These are phyloP conservation scores for Blumeriella jaapii DNA, from an alignment of 2,329 filamentous ascomycete genomes.

Conservation along the genomic window DNA sequence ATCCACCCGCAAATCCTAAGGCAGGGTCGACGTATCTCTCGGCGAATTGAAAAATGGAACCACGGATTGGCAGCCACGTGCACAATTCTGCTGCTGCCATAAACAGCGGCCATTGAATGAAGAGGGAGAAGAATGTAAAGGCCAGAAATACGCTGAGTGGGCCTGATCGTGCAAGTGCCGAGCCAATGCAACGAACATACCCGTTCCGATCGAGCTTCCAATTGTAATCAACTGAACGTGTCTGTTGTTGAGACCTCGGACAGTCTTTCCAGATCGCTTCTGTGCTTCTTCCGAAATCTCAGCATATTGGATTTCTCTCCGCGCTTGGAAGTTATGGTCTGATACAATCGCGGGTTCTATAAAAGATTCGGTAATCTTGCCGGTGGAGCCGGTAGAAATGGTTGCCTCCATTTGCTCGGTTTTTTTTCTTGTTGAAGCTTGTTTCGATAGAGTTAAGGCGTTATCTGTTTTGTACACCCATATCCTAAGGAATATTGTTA, in stretches of 20 bases:
- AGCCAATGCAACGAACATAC: conserved; percentile 37
- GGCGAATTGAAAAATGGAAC: conserved; percentile 37
- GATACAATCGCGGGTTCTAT: too few species aligned
- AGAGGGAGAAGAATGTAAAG: conserved; percentile 26
- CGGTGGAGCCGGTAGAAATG: too few species aligned
- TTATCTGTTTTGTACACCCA: too few species aligned
- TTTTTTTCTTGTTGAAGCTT: too few species aligned
- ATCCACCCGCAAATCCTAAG: conserved; percentile 35
- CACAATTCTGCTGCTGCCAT: conserved; percentile 37
- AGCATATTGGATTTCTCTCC: conserved; percentile 3
- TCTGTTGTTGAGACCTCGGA: conserved; percentile 21
- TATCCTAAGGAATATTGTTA: too few species aligned
- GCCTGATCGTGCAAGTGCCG: conserved; percentile 37
- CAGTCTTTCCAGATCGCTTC: conserved; percentile 3
- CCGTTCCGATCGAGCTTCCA: conserved; percentile 31
- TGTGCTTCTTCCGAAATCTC: conserved; percentile 4
- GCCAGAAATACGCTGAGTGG: conserved; percentile 38
- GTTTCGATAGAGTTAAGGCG: too few species aligned
- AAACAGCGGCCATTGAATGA: conserved; percentile 27
- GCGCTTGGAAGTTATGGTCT: neutral
- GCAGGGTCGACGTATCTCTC: conserved; percentile 39
- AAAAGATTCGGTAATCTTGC: too few species aligned
- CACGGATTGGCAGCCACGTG: conserved; percentile 36
- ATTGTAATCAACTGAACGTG: conserved; percentile 17
- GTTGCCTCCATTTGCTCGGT: too few species aligned